phyloP scores from a whole-genome alignment of 2,329 filamentous ascomycete species.

The Colletotrichum tanaceti region DNA sequence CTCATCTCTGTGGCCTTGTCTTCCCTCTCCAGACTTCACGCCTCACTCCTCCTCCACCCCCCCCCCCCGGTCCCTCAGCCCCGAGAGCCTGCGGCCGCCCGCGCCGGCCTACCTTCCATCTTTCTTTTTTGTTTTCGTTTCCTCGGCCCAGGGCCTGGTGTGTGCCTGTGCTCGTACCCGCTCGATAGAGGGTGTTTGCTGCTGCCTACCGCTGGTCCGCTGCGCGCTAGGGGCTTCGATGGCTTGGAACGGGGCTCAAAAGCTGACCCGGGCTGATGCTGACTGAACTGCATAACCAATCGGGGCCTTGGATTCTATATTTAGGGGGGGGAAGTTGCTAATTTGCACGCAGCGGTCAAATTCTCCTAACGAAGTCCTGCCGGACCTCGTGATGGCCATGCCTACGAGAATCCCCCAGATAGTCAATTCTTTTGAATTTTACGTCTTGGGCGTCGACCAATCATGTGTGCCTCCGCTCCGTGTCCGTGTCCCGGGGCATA shows the following conservation, averaged over 20 bases:
- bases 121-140: not conserved
- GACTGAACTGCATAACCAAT: not conserved
- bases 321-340: not conserved
- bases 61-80: not conserved
- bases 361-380: not conserved
- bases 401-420: no score
- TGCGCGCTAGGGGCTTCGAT: not conserved
- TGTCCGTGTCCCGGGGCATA: not conserved
- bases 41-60: no score
- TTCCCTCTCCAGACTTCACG: no score
- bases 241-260: not conserved
- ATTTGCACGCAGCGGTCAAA: not conserved
- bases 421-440: not conserved
- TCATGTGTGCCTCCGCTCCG: not conserved
- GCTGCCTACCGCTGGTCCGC: not conserved
- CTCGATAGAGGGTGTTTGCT: not conserved
- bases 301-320: constrained; percentile 15
- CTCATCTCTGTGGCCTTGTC: no score
- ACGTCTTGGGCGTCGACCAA: not conserved
- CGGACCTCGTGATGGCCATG: not conserved
- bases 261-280: not conserved
- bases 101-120: not conserved
- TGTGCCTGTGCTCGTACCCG: not conserved
- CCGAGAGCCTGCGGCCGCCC: constrained; percentile 1
- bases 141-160: not conserved